Percentiles rank a stretch among this genome's conserved stretches.
Evolutionary conservation across 1,284 basidiomycete species (phyloP).

Genomic region (Fomitopsis schrenkii): DNA sequence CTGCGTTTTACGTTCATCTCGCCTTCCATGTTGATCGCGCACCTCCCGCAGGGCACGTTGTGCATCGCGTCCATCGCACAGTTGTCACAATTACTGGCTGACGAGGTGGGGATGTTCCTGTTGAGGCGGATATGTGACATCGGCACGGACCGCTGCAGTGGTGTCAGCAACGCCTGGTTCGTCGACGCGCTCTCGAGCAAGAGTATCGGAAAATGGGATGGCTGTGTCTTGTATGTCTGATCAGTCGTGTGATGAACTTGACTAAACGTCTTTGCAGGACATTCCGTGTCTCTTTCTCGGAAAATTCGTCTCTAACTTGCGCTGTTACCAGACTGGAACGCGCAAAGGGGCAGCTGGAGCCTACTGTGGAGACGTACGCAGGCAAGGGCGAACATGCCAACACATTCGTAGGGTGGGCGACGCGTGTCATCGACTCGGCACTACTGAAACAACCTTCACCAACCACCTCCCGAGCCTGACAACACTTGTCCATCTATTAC

Average conservation of each 20-base stretch:
- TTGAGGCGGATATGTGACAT: slow-evolving; percentile 63
- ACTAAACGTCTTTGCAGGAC: slow-evolving; percentile 39
- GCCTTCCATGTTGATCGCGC: slow-evolving; percentile 66
- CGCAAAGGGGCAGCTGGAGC: slow-evolving; percentile 34
- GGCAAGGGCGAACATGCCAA: slow-evolving; percentile 16
- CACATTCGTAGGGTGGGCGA: slow-evolving; percentile 22
- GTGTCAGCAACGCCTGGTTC: slow-evolving; percentile 68
- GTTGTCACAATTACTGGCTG: slow-evolving; percentile 65
- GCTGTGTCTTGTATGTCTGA: slow-evolving; percentile 58
- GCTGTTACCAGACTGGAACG: slow-evolving; percentile 49
- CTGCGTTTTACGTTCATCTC: slow-evolving; percentile 69
- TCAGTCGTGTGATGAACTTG: not conserved
- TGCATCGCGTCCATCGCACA: slow-evolving; percentile 69
- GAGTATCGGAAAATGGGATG: slow-evolving; percentile 77
- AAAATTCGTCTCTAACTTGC: slow-evolving; percentile 49
- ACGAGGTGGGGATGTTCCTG: slow-evolving; percentile 68
- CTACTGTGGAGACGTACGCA: slow-evolving; percentile 37
- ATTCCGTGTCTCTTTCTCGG: slow-evolving; percentile 52
- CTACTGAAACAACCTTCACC: slow-evolving; percentile 6
- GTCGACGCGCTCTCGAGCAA: slow-evolving; percentile 60
- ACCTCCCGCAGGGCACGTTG: slow-evolving; percentile 72
- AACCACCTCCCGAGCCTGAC: not conserved
- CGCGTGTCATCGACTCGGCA: slow-evolving; percentile 19
- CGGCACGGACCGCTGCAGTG: slow-evolving; percentile 51
- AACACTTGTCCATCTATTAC: not conserved